These are phyloP conservation scores for Pelargonium nanum DNA, from an alignment of 345 rosid species.

Conservation along the genomic window DNA sequence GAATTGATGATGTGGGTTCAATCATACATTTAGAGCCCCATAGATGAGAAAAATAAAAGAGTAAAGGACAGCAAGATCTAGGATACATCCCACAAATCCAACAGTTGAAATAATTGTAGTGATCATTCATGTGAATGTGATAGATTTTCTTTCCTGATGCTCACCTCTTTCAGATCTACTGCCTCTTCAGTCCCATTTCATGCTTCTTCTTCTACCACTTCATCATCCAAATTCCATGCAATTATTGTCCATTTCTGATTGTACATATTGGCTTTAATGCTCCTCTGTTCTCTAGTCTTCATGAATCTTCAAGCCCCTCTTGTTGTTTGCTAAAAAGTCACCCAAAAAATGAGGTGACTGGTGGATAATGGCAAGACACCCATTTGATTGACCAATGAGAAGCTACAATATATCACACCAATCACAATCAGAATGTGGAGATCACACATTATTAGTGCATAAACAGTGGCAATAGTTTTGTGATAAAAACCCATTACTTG, in stretches of 20 bases:
- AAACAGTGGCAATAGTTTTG: conserved; percentile 17
- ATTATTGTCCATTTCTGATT: conserved; percentile 3
- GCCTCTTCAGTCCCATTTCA: no score
- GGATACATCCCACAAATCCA: not conserved
- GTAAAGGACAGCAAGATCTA: not conserved
- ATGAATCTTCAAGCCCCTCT: conserved; percentile 5
- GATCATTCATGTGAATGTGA: no score
- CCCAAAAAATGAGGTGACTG: conserved; percentile 6
- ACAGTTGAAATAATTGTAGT: not conserved
- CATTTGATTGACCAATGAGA: conserved; percentile 29
- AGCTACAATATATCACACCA: conserved; percentile 32
- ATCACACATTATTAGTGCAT: conserved; percentile 30
- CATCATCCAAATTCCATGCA: not conserved
- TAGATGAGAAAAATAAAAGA: no score
- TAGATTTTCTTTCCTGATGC: no score
- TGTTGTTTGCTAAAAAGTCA: not conserved
- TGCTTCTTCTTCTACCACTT: no score
- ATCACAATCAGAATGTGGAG: conserved; percentile 22
- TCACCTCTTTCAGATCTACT: no score
- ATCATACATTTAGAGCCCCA: no score
- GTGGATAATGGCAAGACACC: conserved; percentile 11
- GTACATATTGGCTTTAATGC: conserved; percentile 2
- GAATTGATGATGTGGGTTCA: no score
- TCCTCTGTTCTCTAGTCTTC: conserved; percentile 3
- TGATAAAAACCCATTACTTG: conserved; percentile 9